Conservation (phyloP, 768 basidiomycete genomes). For the Albatrellus ellisii region DNA sequence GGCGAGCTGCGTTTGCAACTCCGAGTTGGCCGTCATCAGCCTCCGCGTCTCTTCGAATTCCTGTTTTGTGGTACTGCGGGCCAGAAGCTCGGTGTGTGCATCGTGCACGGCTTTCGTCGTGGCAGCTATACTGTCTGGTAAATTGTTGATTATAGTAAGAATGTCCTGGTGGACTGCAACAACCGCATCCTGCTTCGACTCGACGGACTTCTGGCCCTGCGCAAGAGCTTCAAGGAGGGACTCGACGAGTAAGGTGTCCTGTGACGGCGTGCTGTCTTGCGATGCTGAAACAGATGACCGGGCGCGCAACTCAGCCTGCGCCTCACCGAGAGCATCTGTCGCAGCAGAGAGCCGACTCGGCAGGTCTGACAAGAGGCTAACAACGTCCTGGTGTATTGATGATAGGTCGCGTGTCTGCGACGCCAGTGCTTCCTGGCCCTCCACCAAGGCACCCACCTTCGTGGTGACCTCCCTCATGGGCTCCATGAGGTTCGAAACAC, state of each 20-base stretch:
- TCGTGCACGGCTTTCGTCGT: constrained; percentile 43
- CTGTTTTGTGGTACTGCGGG: constrained; percentile 41
- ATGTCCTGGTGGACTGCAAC: constrained; percentile 38
- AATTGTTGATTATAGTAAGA: constrained; percentile 34
- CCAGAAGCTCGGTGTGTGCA: constrained; percentile 48
- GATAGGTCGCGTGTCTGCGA: constrained; percentile 26
- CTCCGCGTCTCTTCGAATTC: constrained; percentile 63
- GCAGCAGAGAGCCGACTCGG: constrained; percentile 33
- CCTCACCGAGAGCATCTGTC: constrained; percentile 28
- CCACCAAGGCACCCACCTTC: constrained; percentile 27
- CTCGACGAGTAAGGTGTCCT: constrained; percentile 31
- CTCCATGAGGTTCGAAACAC: constrained; percentile 31
- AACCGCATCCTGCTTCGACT: constrained; percentile 35
- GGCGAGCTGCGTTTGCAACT: constrained; percentile 57
- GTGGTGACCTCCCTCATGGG: constrained; percentile 28
- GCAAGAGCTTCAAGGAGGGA: constrained; percentile 34
- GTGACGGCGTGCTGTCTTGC: constrained; percentile 11
- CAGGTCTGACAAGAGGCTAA: constrained; percentile 31
- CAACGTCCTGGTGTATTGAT: constrained; percentile 27
- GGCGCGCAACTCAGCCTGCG: constrained; percentile 15
- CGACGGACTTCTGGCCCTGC: constrained; percentile 35
- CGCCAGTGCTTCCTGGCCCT: constrained; percentile 29
- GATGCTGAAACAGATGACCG: constrained; percentile 8
- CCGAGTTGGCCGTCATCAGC: constrained; percentile 37
- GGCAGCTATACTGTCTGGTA: constrained; percentile 47